A percentile compares a stretch with the other conserved stretches of the same genome.
phyloP scores from a whole-genome alignment of 805 yeast species.

The Candida easanensis region DNA sequence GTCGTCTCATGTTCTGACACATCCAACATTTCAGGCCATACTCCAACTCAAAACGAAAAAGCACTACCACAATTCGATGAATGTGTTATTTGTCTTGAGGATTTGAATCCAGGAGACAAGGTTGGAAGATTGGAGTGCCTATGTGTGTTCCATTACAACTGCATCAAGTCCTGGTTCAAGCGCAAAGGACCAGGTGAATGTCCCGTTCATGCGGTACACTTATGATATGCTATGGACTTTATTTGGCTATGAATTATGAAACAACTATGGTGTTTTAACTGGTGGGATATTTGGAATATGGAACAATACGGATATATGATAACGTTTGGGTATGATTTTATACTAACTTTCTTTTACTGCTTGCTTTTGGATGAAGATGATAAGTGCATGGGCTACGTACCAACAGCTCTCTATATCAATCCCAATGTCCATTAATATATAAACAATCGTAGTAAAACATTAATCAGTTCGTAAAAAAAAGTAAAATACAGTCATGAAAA shows the following conservation, averaged over 20 bases:
- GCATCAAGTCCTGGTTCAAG: constrained; percentile 89
- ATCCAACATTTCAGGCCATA: constrained; percentile 12
- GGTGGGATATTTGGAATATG: no score
- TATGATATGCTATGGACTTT: background rate
- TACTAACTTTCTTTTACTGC: no score
- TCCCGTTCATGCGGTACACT: constrained; percentile 69
- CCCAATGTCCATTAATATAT: no score
- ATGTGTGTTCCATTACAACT: constrained; percentile 88
- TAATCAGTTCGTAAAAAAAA: no score
- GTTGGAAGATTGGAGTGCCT: constrained; percentile 92
- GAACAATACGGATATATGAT: no score
- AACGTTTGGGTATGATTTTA: no score
- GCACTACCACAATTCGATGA: constrained; percentile 49
- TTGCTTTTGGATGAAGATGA: no score
- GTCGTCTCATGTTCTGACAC: constrained; percentile 27
- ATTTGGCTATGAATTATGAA: constrained; percentile 1
- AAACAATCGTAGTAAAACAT: no score
- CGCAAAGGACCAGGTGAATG: constrained; percentile 83
- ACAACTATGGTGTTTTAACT: background rate
- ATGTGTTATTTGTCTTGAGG: constrained; percentile 94
- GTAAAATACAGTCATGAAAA: no score
- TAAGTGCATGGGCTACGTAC: no score
- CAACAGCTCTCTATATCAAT: no score
- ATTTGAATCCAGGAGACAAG: constrained; percentile 77
- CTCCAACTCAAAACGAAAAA: constrained; percentile 7